Evolutionary conservation across 2,329 filamentous ascomycete species (phyloP).

Genomic region (Emmonsiellopsis sp.): DNA sequence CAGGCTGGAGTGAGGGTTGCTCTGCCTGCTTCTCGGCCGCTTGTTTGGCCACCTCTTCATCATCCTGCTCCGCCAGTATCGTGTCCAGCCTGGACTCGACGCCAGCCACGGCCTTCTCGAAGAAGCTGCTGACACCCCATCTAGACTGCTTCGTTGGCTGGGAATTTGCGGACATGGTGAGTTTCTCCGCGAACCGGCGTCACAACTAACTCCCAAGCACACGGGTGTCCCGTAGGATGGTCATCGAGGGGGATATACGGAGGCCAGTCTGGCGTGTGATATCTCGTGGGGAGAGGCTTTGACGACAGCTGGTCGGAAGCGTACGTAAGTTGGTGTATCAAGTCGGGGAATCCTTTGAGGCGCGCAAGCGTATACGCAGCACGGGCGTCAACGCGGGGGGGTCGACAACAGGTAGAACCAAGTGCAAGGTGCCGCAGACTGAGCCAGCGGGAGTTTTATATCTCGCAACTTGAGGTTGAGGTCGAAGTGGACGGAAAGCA

Average conservation of each 20-base stretch:
- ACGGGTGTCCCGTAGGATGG: not conserved
- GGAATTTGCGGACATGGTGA: constrained; percentile 7
- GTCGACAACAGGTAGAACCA: too few species aligned
- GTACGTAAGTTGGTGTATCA: too few species aligned
- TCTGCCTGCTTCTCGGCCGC: constrained; percentile 24
- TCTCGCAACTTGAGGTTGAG: too few species aligned
- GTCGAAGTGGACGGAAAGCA: too few species aligned
- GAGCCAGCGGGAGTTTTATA: too few species aligned
- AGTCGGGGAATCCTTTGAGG: too few species aligned
- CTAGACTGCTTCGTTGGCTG: constrained; percentile 34
- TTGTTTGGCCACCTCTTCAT: constrained; percentile 22
- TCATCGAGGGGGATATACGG: not conserved
- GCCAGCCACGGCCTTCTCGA: constrained; percentile 84
- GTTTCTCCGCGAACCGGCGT: constrained; percentile 1
- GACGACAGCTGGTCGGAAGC: not conserved
- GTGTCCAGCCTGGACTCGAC: constrained; percentile 89
- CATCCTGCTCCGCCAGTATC: constrained; percentile 74
- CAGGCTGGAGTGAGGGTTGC: constrained; percentile 22
- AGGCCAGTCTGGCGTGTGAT: not conserved
- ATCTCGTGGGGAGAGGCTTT: not conserved
- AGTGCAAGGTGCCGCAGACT: too few species aligned
- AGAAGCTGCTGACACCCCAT: constrained; percentile 62
- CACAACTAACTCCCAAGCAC: not conserved
- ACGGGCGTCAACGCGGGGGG: too few species aligned
- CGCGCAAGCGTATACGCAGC: too few species aligned